phyloP scores from a whole-genome alignment of 345 rosid species.

The Pugionium dolabratum region DNA sequence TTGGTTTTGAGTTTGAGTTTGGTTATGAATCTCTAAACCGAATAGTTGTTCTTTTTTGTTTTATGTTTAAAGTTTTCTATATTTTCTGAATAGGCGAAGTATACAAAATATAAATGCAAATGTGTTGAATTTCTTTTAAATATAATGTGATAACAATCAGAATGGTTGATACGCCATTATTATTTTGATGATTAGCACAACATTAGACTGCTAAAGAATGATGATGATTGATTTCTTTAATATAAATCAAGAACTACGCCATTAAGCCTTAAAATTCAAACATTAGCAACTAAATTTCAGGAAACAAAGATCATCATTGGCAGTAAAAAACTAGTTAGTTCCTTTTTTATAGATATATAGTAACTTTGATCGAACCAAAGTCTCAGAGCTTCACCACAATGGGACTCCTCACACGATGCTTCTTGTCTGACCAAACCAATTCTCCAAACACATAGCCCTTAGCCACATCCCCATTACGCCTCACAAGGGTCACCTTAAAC shows the following conservation, averaged over 20 bases:
- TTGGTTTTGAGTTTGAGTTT: no score
- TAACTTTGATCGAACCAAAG: constrained; percentile 5
- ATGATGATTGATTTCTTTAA: background rate
- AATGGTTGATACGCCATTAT: constrained; percentile 15
- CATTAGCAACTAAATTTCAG: background rate
- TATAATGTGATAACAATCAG: background rate
- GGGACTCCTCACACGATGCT: constrained; percentile 73
- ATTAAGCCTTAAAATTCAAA: constrained; percentile 24
- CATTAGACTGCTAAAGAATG: constrained; percentile 17
- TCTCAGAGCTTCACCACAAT: constrained; percentile 51
- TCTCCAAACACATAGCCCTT: constrained; percentile 59
- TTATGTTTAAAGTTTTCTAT: no score
- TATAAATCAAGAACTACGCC: background rate
- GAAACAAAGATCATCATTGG: constrained; percentile 1
- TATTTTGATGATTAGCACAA: constrained; percentile 22
- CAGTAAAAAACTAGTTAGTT: constrained; percentile 7
- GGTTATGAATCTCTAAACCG: no score
- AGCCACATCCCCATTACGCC: constrained; percentile 6
- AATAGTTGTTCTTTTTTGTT: no score
- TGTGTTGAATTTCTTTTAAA: no score
- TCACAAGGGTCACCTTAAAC: constrained; percentile 50
- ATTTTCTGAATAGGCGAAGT: no score
- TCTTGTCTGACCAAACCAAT: constrained; percentile 67
- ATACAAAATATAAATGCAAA: no score
- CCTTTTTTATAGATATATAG: constrained; percentile 3